phyloP scores from a whole-genome alignment of 495 filamentous ascomycete species.

The Xylona heveae region DNA sequence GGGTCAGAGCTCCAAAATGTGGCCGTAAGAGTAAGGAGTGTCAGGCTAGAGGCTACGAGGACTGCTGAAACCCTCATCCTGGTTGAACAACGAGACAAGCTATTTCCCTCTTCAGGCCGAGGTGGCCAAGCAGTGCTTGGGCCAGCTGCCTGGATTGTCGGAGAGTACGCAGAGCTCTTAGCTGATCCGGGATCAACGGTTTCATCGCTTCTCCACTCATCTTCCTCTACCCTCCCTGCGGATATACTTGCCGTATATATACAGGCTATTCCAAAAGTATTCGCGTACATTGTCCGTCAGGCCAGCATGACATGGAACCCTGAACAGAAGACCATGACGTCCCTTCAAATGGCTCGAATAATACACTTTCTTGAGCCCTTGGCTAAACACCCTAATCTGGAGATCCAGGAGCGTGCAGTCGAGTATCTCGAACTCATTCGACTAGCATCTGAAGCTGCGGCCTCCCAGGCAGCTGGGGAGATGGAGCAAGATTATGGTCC shows the following conservation, averaged over 20 bases:
- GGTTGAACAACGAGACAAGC: slow-evolving; percentile 16
- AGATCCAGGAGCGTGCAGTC: slow-evolving; percentile 90
- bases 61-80: slow-evolving; percentile 64
- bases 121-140: slow-evolving; percentile 40
- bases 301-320: slow-evolving; percentile 37
- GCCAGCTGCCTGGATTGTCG: slow-evolving; percentile 61
- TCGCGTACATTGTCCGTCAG: slow-evolving; percentile 32
- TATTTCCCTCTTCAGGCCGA: slow-evolving; percentile 9
- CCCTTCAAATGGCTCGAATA: slow-evolving; percentile 58
- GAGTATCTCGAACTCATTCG: slow-evolving; percentile 80
- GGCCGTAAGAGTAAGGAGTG: slow-evolving; percentile 71
- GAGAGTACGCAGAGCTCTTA: slow-evolving; percentile 64
- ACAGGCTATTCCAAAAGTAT: slow-evolving; percentile 75
- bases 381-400: slow-evolving; percentile 59
- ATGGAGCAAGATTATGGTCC: slow-evolving; percentile 33
- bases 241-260: slow-evolving; percentile 51
- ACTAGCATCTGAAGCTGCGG: slow-evolving; percentile 57
- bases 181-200: slow-evolving; percentile 40
- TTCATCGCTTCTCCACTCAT: slow-evolving; percentile 44
- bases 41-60: slow-evolving; percentile 52
- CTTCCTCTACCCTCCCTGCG: slow-evolving; percentile 35
- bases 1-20: slow-evolving; percentile 73
- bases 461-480: slow-evolving; percentile 31
- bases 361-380: slow-evolving; percentile 60
- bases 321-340: slow-evolving; percentile 42